Percentiles rank a stretch among this genome's conserved stretches.
Evolutionary conservation across 495 filamentous ascomycete genomes (phyloP).

Genomic region (Penicillium salamii): DNA sequence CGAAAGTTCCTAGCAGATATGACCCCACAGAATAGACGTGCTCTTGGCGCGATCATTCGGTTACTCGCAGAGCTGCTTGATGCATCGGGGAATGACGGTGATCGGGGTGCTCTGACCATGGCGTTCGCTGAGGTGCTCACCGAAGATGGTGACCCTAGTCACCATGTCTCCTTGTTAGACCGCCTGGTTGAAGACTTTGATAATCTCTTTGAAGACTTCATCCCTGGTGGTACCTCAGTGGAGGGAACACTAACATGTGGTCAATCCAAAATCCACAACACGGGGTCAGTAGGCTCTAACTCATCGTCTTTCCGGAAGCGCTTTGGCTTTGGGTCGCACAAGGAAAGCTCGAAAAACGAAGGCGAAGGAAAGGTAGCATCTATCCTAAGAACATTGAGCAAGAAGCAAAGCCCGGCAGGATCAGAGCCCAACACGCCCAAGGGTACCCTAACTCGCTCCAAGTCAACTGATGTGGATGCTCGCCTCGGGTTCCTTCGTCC

Average conservation of each 20-base stretch:
- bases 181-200: constrained; percentile 91
- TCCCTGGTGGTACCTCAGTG: constrained; percentile 42
- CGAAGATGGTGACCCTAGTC: constrained; percentile 68
- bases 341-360: constrained; percentile 69
- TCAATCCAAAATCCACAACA: constrained; percentile 49
- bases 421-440: constrained; percentile 56
- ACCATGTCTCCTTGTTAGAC: constrained; percentile 89
- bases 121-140: constrained; percentile 89
- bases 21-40: constrained; percentile 88
- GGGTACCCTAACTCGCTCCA: constrained; percentile 67
- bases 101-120: constrained; percentile 83
- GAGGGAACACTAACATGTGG: constrained; percentile 45
- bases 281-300: constrained; percentile 64
- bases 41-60: constrained; percentile 78
- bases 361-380: constrained; percentile 68
- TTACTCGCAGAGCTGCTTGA: constrained; percentile 87
- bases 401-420: constrained; percentile 63
- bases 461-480: constrained; percentile 73
- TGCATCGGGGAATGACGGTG: constrained; percentile 90
- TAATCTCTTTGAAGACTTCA: constrained; percentile 73
- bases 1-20: constrained; percentile 71
- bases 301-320: constrained; percentile 81
- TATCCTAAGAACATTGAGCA: constrained; percentile 86
- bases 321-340: constrained; percentile 73
- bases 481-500: constrained; percentile 55